phyloP scores from a whole-genome alignment of 2,329 filamentous ascomycete species.

The Davidsoniella eucalypti region DNA sequence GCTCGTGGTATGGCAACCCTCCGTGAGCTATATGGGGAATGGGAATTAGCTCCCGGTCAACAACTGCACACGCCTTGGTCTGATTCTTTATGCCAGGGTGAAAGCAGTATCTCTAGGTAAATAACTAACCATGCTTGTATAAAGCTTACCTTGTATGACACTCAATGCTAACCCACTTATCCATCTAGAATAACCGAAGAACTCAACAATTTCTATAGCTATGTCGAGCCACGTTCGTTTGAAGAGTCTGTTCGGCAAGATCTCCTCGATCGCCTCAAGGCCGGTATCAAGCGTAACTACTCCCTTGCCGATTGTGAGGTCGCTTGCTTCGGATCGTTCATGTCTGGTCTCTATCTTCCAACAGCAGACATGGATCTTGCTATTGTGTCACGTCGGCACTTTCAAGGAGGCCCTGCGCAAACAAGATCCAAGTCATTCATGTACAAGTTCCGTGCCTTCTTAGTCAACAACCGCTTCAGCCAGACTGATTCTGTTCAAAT shows the following conservation, averaged over 20 bases:
- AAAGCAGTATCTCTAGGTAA: slow-evolving; percentile 2
- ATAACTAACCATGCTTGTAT: not conserved
- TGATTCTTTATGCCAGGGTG: slow-evolving; percentile 25
- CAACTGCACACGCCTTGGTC: slow-evolving; percentile 31
- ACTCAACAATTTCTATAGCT: slow-evolving; percentile 75
- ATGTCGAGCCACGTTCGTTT: slow-evolving; percentile 58
- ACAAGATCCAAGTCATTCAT: slow-evolving; percentile 39
- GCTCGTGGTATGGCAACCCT: slow-evolving; percentile 25
- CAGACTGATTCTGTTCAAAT: slow-evolving; percentile 43
- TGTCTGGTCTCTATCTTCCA: slow-evolving; percentile 54
- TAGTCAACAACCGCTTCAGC: slow-evolving; percentile 41
- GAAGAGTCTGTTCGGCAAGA: slow-evolving; percentile 61
- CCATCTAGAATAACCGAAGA: slow-evolving; percentile 67
- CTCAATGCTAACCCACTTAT: not conserved
- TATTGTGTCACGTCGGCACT: slow-evolving; percentile 45
- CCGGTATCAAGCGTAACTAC: slow-evolving; percentile 35
- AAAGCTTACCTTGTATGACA: not conserved
- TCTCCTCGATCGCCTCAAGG: slow-evolving; percentile 52
- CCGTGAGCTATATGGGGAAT: slow-evolving; percentile 34
- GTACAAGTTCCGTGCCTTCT: slow-evolving; percentile 42
- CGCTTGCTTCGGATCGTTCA: slow-evolving; percentile 80
- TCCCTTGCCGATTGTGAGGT: slow-evolving; percentile 46
- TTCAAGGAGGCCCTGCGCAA: slow-evolving; percentile 32
- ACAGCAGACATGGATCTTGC: slow-evolving; percentile 91
- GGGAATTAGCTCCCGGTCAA: slow-evolving; percentile 29